These are phyloP conservation scores for Podaxis sp. DNA, from an alignment of 768 basidiomycete species.

Conservation along the genomic window DNA sequence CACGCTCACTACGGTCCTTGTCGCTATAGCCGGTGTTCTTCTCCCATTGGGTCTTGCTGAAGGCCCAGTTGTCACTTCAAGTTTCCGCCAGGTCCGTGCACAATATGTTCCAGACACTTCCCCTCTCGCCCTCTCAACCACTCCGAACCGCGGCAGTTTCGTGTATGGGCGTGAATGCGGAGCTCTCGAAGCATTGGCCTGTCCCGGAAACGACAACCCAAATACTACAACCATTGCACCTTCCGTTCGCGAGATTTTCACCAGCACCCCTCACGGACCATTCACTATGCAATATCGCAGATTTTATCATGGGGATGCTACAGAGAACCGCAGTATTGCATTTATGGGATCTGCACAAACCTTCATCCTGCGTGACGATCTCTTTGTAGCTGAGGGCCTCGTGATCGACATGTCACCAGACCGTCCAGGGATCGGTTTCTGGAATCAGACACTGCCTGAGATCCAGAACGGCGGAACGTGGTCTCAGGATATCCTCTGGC, in stretches of 20 bases:
- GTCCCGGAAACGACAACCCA: constrained; percentile 11
- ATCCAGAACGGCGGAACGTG: constrained; percentile 16
- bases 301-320: constrained; percentile 14
- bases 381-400: constrained; percentile 20
- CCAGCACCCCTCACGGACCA: constrained; percentile 21
- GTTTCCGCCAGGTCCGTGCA: background rate
- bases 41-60: background rate
- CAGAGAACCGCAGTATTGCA: constrained; percentile 6
- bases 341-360: background rate
- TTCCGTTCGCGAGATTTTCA: constrained; percentile 19
- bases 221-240: constrained; percentile 18
- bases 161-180: background rate
- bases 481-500: constrained; percentile 24
- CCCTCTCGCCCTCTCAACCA: background rate
- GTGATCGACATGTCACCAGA: constrained; percentile 20
- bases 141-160: background rate
- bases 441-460: constrained; percentile 1
- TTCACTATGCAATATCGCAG: constrained; percentile 24
- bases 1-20: background rate
- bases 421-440: constrained; percentile 12
- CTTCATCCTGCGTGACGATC: constrained; percentile 20
- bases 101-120: background rate
- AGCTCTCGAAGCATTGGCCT: background rate
- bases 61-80: background rate
- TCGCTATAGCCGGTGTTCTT: background rate